A percentile compares a stretch with the other conserved stretches of the same genome.
Conservation (phyloP, 306 rosid genomes). For the Medicago truncatula region DNA sequence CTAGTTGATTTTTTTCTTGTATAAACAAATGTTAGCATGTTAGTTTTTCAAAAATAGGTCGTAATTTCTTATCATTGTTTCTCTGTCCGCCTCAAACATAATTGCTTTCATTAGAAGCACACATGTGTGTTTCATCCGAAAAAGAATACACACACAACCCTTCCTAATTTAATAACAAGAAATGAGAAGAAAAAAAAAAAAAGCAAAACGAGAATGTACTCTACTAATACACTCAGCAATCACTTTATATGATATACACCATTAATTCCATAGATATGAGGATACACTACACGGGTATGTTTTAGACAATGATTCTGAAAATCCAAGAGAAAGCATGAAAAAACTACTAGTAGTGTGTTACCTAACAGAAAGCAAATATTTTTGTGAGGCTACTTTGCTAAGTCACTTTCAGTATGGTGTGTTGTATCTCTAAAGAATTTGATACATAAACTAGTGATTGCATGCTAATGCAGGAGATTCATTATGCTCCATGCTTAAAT, state of each 20-base stretch:
- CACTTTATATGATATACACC: too few relatives aligned
- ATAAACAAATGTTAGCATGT: too few relatives aligned
- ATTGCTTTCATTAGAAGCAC: background rate
- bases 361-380: slow-evolving; percentile 42
- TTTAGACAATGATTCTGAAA: slow-evolving; percentile 46
- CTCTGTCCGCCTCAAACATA: background rate
- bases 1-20: too few relatives aligned
- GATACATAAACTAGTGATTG: slow-evolving; percentile 38
- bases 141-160: slow-evolving; percentile 35
- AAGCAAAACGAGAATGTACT: slow-evolving; percentile 11
- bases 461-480: too few relatives aligned
- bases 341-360: slow-evolving; percentile 36
- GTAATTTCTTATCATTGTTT: background rate
- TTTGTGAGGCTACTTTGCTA: slow-evolving; percentile 33
- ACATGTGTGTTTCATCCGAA: background rate
- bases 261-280: slow-evolving; percentile 32
- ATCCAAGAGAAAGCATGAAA: slow-evolving; percentile 50
- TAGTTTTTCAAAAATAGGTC: background rate
- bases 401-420: slow-evolving; percentile 38
- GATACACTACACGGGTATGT: background rate
- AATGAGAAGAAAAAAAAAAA: slow-evolving; percentile 3
- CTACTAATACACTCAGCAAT: slow-evolving; percentile 25
- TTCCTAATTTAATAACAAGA: slow-evolving; percentile 5
- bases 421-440: slow-evolving; percentile 34
- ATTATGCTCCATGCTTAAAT: too few relatives aligned